Evolutionary conservation across 2,329 filamentous ascomycete genomes (phyloP).

Genomic region (Pseudocercospora eumusae): DNA sequence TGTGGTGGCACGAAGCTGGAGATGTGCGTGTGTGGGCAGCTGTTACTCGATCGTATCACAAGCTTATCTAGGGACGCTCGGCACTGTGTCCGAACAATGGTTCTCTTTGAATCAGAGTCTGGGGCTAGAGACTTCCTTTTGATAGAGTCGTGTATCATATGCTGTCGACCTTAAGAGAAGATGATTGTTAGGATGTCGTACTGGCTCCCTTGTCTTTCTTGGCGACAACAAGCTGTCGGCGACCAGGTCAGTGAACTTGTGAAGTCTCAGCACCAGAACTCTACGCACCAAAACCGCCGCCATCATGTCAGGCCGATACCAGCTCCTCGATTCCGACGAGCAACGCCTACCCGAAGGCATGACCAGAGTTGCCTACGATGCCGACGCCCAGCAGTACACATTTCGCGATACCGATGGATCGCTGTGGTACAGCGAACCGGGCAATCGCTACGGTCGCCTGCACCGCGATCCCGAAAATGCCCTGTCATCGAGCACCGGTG

Average conservation of each 20-base stretch:
- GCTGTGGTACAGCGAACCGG: slow-evolving; percentile 19
- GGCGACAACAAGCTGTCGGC: not conserved
- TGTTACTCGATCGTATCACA: not conserved
- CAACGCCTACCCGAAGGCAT: slow-evolving; percentile 17
- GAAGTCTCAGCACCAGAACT: no score
- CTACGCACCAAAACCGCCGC: no score
- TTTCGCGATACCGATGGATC: slow-evolving; percentile 14
- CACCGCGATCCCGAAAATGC: slow-evolving; percentile 14
- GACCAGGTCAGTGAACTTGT: not conserved
- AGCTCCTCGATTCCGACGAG: not conserved
- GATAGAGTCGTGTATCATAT: not conserved
- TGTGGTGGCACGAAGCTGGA: not conserved
- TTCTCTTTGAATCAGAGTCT: not conserved
- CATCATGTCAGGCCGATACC: not conserved
- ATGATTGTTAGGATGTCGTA: not conserved
- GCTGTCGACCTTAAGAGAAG: not conserved
- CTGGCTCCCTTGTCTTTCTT: not conserved
- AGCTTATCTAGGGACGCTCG: not conserved
- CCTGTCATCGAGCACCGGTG: slow-evolving; percentile 13
- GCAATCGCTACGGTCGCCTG: slow-evolving; percentile 20
- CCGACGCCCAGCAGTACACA: slow-evolving; percentile 24
- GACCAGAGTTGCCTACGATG: slow-evolving; percentile 26
- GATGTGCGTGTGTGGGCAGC: not conserved
- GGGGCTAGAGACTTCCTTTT: not conserved
- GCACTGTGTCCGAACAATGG: not conserved